Conservation (phyloP, 176 grass and related monocot species). For the Raddia guianensis region DNA sequence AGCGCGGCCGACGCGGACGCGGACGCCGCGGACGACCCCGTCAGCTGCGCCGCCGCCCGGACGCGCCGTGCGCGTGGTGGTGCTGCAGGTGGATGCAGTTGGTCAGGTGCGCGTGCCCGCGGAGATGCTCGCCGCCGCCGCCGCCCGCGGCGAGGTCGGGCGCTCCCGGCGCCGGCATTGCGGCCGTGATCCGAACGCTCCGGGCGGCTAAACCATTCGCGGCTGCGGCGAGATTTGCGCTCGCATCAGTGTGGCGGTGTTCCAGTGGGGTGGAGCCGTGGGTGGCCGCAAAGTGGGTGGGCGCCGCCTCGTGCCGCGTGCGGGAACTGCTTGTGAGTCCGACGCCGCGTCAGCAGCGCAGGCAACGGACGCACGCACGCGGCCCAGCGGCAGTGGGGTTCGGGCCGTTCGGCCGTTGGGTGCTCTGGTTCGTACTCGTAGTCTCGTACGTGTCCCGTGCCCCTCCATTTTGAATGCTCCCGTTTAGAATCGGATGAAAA, state of each 20-base stretch:
- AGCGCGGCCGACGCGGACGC: conserved; percentile 55
- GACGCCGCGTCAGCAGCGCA: conserved; percentile 24
- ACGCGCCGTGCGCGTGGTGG: conserved; percentile 52
- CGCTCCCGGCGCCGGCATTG: conserved; percentile 41
- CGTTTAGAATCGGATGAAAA: too few relatives aligned
- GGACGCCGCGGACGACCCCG: conserved; percentile 36
- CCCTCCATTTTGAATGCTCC: too few relatives aligned
- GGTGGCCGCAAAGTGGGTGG: not conserved
- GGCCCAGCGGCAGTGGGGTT: not conserved
- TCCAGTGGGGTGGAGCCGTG: not conserved
- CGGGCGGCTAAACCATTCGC: conserved; percentile 25
- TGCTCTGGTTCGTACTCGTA: not conserved
- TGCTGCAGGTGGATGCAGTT: conserved; percentile 85
- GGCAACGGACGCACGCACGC: not conserved
- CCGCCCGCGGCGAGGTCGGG: conserved; percentile 27
- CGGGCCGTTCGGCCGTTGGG: conserved; percentile 3
- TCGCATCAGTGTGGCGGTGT: not conserved
- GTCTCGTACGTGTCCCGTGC: too few relatives aligned
- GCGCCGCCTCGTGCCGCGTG: conserved; percentile 14
- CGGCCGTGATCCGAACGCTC: conserved; percentile 30
- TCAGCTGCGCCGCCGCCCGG: conserved; percentile 48
- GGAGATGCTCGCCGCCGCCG: conserved; percentile 52
- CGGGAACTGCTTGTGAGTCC: conserved; percentile 3
- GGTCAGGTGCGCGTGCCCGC: conserved; percentile 75
- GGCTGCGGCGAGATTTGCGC: not conserved